Evolutionary conservation across 2,329 filamentous ascomycete species (phyloP).

Genomic region (Huntiella abstrusa): DNA sequence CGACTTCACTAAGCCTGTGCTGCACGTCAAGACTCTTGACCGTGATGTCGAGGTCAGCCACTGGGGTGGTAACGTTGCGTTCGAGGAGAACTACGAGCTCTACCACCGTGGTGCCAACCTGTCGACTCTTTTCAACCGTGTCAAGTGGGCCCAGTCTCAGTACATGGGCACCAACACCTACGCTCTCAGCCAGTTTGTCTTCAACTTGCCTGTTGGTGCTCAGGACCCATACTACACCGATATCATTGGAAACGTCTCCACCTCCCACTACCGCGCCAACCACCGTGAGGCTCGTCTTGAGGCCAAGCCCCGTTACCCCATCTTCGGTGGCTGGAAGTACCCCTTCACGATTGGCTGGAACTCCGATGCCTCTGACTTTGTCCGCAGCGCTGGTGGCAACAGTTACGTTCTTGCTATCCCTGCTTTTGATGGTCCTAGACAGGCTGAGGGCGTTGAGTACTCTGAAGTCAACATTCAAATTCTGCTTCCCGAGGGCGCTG

Average conservation of each 20-base stretch:
- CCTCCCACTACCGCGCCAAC: conserved; percentile 66
- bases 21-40: conserved; percentile 60
- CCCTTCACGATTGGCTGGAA: conserved; percentile 96
- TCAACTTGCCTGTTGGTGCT: conserved; percentile 63
- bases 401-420: conserved; percentile 78
- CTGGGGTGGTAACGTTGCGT: conserved; percentile 92
- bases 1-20: conserved; percentile 85
- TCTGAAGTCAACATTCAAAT: conserved; percentile 62
- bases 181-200: conserved; percentile 64
- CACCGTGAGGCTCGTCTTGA: conserved; percentile 67
- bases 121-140: conserved; percentile 51
- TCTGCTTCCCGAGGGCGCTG: conserved; percentile 78
- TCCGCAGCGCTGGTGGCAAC: conserved; percentile 47
- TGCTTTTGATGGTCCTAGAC: conserved; percentile 81
- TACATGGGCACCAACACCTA: conserved; percentile 62
- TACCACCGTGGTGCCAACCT: conserved; percentile 72
- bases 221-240: conserved; percentile 87
- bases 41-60: conserved; percentile 90
- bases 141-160: conserved; percentile 52
- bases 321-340: conserved; percentile 97
- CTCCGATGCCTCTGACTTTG: conserved; percentile 56
- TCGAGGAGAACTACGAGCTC: conserved; percentile 84
- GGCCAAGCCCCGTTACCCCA: conserved; percentile 82
- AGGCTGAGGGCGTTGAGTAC: conserved; percentile 71
- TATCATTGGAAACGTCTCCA: conserved; percentile 92